Evolutionary conservation across 345 rosid genomes (phyloP), one percentile per base, ranked within the genome.

Genomic region (Populus ilicifolia): DNA sequence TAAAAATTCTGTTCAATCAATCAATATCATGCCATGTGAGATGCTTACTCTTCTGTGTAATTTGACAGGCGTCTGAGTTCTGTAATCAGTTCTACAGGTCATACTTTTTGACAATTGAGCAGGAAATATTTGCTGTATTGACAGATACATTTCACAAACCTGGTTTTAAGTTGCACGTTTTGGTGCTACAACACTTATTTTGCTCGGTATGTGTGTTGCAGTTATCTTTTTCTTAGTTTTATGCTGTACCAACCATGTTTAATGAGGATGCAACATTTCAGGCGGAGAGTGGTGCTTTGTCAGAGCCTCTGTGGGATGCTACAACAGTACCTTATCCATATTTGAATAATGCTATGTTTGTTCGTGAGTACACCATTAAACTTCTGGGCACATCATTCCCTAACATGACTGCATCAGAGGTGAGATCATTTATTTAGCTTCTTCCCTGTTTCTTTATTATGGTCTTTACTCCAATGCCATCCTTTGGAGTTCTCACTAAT

Each of bases 71-170:
- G 43, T 86, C 89, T 35, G 90, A 89, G 75, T 96, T 92, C 80
- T 92, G 98, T 72, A 91, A 94, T 83, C 98, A 96, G 76, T 96
- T 96, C 88, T 91, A 86, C 80, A 82, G 80, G 68, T 84, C 91
- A 9, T 91, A 91, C 79, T 89, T 83, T 78, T 70, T 91, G 84
- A 80, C 88, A 36, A 89, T 89, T 72, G 99, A 92, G 90, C 99
- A 96, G 85, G 99, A 96, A 83, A 96, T 88, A 78, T 96, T 96
- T 87, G 97, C 95, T 1, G 99, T 96, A 70, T 85, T 96, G 84
- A 92, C 99, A 0, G 98, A 96, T 80, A 96, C 99, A 8, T 96
- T 96, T 78, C 99, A 96, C 78, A 96, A 96, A 84, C 99, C 99
- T 79, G 99, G 99, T 70, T 96, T 96, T 89, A 96, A 96, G 93